Evolutionary conservation across 2,329 filamentous ascomycete species (phyloP).

Genomic region (Aspergillus transmontanensis): DNA sequence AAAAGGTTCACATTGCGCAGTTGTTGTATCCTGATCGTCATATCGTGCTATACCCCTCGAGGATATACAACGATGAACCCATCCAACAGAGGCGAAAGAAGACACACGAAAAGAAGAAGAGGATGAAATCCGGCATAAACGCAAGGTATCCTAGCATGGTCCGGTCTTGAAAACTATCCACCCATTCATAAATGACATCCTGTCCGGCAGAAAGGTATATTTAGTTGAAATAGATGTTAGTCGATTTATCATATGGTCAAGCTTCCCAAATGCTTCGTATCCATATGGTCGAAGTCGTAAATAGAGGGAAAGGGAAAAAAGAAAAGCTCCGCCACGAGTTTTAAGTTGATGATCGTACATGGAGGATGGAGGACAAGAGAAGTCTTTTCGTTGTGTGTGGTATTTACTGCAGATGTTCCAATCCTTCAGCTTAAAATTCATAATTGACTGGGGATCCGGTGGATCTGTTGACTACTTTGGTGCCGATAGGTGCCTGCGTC

Average conservation of each 20-base stretch:
- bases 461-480: slow-evolving; percentile 16
- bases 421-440: slow-evolving; percentile 15
- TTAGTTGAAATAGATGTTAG: slow-evolving; percentile 2
- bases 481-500: slow-evolving; percentile 18
- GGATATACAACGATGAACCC: neutral
- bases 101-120: neutral
- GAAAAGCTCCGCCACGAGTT: neutral
- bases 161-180: neutral
- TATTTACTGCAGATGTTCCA: neutral
- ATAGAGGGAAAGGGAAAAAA: slow-evolving; percentile 5
- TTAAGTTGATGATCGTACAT: neutral
- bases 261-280: neutral
- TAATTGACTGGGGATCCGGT: slow-evolving; percentile 18
- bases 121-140: neutral
- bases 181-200: slow-evolving; percentile 4
- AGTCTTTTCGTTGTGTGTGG: neutral
- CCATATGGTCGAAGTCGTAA: neutral
- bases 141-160: neutral
- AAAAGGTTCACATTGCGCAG: slow-evolving; percentile 1
- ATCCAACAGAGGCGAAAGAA: slow-evolving; percentile 10
- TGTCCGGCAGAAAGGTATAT: slow-evolving; percentile 3
- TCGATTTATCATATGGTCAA: slow-evolving; percentile 7
- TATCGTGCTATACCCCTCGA: slow-evolving; percentile 8
- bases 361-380: neutral
- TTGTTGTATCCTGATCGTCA: slow-evolving; percentile 5